Conservation (phyloP, 306 rosid species). For the Prosopis cineraria region DNA sequence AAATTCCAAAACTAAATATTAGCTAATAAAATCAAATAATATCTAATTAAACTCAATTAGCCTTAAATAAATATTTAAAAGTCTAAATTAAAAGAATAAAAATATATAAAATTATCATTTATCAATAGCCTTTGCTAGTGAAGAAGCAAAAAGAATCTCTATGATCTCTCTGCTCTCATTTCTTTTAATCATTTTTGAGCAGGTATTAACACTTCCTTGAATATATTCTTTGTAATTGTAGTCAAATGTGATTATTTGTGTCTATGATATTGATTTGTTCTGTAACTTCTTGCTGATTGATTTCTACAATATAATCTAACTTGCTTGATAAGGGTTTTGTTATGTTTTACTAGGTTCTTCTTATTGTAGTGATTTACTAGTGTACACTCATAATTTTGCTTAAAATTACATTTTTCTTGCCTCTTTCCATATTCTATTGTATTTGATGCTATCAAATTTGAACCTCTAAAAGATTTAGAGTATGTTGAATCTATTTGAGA, state of each 20-base stretch:
- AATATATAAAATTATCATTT: no score
- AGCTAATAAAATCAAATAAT: no score
- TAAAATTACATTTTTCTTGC: neutral
- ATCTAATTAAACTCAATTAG: no score
- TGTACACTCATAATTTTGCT: conserved; percentile 16
- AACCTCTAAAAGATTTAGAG: no score
- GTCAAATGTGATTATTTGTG: conserved; percentile 19
- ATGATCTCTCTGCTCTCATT: conserved; percentile 41
- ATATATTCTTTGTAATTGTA: neutral
- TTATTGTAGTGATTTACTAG: conserved; percentile 5
- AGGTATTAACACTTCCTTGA: conserved; percentile 43
- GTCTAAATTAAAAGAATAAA: no score
- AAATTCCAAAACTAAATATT: no score
- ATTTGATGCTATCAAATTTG: no score
- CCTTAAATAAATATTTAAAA: no score
- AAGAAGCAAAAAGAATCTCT: no score
- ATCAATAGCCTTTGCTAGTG: no score
- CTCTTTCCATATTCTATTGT: conserved; percentile 6
- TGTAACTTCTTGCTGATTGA: conserved; percentile 38
- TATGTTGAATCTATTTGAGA: no score
- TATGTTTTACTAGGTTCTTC: conserved; percentile 33
- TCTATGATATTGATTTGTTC: conserved; percentile 30
- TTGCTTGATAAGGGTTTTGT: conserved; percentile 21
- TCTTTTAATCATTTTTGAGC: conserved; percentile 40
- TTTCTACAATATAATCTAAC: conserved; percentile 35